These are phyloP conservation scores for Boletellus emodensis DNA, from an alignment of 768 basidiomycete genomes.

Conservation along the genomic window DNA sequence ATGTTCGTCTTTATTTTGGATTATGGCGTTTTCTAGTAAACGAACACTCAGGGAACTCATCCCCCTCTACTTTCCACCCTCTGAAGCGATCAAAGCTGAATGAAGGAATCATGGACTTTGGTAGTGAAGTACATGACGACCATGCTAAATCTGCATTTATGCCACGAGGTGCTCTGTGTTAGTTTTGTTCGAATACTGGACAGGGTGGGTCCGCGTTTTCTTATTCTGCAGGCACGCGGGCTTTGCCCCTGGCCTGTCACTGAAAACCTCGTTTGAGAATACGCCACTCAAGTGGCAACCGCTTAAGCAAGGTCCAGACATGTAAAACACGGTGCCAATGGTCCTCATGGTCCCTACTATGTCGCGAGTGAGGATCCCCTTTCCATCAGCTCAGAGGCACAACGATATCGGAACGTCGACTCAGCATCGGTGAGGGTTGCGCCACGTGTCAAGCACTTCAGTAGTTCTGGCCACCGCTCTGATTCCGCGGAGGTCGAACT, in stretches of 20 bases:
- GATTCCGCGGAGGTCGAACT: background rate
- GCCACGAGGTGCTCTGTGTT: background rate
- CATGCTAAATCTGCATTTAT: background rate
- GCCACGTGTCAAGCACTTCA: too few relatives aligned
- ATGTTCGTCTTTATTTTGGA: slow-evolving; percentile 23
- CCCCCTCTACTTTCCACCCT: slow-evolving; percentile 59
- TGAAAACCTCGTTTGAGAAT: background rate
- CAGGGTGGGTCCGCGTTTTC: background rate
- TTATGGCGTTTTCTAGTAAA: background rate
- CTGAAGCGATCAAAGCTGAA: background rate
- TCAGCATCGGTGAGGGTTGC: too few relatives aligned
- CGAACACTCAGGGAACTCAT: slow-evolving; percentile 40
- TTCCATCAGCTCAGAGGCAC: too few relatives aligned
- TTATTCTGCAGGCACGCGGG: background rate
- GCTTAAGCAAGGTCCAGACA: background rate
- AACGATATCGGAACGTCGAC: too few relatives aligned
- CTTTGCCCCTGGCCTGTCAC: background rate
- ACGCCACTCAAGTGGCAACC: background rate
- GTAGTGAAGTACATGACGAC: too few relatives aligned
- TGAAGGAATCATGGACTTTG: background rate
- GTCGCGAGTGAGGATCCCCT: too few relatives aligned
- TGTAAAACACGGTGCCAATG: background rate
- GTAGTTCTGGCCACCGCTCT: background rate
- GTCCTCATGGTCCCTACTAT: too few relatives aligned
- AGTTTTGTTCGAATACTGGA: background rate